These are phyloP conservation scores for Cryptococcus sp. DNA, from an alignment of 1,284 basidiomycete species.

Conservation along the genomic window DNA sequence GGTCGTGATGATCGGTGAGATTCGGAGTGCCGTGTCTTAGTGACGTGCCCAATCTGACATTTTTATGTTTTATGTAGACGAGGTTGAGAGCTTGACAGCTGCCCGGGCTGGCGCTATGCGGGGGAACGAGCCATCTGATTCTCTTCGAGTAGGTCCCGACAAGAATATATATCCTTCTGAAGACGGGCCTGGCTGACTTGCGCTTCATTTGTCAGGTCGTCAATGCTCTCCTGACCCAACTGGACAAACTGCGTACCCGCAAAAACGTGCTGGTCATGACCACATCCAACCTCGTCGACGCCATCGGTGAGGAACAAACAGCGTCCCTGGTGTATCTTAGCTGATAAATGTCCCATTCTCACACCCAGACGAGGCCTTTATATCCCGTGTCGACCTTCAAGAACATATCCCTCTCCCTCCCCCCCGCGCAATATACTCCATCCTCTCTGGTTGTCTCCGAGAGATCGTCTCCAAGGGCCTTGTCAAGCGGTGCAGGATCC, in stretches of 20 bases:
- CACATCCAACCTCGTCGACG: conserved; percentile 90
- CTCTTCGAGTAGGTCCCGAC: conserved; percentile 65
- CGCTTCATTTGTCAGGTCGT: conserved; percentile 66
- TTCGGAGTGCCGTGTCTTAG: neutral
- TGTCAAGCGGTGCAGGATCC: conserved; percentile 53
- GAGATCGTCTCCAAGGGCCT: conserved; percentile 77
- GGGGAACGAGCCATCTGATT: conserved; percentile 92
- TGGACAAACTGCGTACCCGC: conserved; percentile 88
- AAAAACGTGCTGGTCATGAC: conserved; percentile 96
- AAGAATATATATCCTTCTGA: neutral
- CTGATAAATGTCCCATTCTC: neutral
- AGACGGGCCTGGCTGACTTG: neutral
- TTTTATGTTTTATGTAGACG: conserved; percentile 63
- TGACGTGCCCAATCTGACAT: neutral
- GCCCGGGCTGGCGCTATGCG: conserved; percentile 90
- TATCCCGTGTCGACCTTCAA: conserved; percentile 94
- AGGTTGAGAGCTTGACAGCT: conserved; percentile 93
- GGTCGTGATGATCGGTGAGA: conserved; percentile 84
- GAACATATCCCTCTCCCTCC: conserved; percentile 91
- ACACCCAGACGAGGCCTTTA: conserved; percentile 78
- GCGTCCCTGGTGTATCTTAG: neutral
- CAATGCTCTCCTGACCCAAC: conserved; percentile 92
- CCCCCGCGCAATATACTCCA: conserved; percentile 87
- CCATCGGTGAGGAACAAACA: conserved; percentile 66
- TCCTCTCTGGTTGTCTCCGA: conserved; percentile 74